These are phyloP conservation scores for Apocynum venetum DNA, from an alignment of 257 asterid genomes.

Conservation along the genomic window DNA sequence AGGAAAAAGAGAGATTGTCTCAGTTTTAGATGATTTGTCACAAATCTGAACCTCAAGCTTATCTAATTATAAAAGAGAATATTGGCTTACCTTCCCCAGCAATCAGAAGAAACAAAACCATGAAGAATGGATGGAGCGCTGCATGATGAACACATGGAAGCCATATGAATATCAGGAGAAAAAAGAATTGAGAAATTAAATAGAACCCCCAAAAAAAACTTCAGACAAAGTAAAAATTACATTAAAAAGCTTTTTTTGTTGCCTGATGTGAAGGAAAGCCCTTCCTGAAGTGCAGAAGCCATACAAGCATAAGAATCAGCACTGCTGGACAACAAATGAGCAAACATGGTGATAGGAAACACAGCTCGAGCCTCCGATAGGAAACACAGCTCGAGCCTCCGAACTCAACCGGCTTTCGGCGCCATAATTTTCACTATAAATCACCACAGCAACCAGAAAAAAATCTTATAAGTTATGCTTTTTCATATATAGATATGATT, in stretches of 20 bases:
- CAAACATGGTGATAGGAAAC: constrained; percentile 33
- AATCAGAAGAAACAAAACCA: constrained; percentile 46
- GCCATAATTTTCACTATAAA: constrained; percentile 17
- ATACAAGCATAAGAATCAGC: constrained; percentile 36
- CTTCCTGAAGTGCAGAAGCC: constrained; percentile 66
- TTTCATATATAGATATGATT: too few relatives aligned
- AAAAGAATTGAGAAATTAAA: neutral
- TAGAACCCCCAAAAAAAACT: neutral
- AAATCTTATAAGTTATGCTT: too few relatives aligned
- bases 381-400: constrained; percentile 21
- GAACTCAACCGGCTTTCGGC: constrained; percentile 25
- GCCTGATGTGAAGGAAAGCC: constrained; percentile 42
- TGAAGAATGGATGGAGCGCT: constrained; percentile 65
- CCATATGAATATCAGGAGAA: neutral
- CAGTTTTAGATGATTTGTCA: neutral
- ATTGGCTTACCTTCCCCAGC: constrained; percentile 52
- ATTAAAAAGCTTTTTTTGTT: constrained; percentile 50
- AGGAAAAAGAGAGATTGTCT: too few relatives aligned
- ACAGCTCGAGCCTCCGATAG: too few relatives aligned
- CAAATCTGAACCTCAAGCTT: neutral
- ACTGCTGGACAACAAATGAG: constrained; percentile 44
- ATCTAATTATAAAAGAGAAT: too few relatives aligned
- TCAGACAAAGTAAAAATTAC: constrained; percentile 12
- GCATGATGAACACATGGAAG: neutral
- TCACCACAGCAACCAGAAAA: neutral